Conservation (phyloP, 306 rosid species). For the Biancaea sappan region DNA sequence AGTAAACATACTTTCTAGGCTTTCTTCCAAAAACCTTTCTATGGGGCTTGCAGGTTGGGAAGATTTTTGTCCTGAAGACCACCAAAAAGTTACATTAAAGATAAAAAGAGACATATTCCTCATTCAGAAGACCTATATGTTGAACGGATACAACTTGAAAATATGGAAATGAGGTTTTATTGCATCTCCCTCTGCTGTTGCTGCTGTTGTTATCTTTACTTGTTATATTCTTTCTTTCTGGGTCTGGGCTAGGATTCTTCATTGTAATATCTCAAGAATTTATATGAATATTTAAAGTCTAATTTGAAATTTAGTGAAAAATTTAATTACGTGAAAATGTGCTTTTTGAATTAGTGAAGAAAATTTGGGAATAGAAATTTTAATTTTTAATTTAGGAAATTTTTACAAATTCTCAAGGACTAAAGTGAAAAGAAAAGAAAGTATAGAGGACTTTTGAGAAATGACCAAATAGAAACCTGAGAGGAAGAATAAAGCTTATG, state of each 20-base stretch:
- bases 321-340: too few species aligned
- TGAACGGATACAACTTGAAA: constrained; percentile 88
- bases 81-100: constrained; percentile 44
- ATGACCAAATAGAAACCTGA: too few species aligned
- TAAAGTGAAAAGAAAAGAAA: too few species aligned
- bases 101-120: constrained; percentile 52
- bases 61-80: constrained; percentile 59
- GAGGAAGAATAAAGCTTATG: too few species aligned
- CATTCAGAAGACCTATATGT: constrained; percentile 59
- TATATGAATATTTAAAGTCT: too few species aligned
- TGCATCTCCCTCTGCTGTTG: background rate
- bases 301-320: too few species aligned
- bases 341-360: too few species aligned
- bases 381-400: too few species aligned
- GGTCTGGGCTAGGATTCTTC: constrained; percentile 12
- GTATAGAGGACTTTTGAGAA: too few species aligned
- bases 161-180: constrained; percentile 72
- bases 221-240: constrained; percentile 10
- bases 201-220: constrained; percentile 14
- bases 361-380: too few species aligned
- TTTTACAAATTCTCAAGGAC: too few species aligned
- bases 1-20: constrained; percentile 24
- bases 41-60: constrained; percentile 64
- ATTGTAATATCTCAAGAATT: too few species aligned
- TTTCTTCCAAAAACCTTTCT: constrained; percentile 15